Evolutionary conservation across 805 yeast genomes (phyloP), one percentile per base, ranked within the genome.

Genomic region (Wickerhamomyces queroliae): DNA sequence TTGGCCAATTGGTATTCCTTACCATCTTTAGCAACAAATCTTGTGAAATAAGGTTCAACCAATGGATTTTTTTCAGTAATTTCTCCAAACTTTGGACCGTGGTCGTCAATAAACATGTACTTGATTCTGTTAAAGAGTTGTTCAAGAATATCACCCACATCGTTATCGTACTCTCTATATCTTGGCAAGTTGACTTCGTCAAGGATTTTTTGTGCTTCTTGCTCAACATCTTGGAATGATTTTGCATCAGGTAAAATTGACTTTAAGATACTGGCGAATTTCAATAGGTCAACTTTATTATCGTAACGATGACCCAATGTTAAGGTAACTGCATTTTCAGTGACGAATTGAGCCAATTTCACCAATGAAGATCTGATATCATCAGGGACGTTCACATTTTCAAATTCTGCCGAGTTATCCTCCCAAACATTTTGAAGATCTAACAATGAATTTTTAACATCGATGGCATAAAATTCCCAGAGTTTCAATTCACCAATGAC

Each of bases 401-500:
- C 49, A n/a, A 53, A 43, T 23, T 44, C 38, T n/a, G 43, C 40
- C 6, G 54, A 57, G 10, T 43, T 34, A 12, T 33, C 16, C 11
- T 51, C 45, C 72, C 76, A 76, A 17, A 49, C 42, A 0, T 53
- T 39, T 42, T 64, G 59, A 10, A 81, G 48, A 5, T 62, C 61
- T 1, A 53, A 50, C 13, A 79, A 50, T 10, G 72, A 67, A 3
- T 50, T 50, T 6, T 53, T 46, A 31, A 77, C 80, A 56, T 88
- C 72, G 26, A 89, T 67, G 5, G 82, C 90, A 57, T 90, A 93
- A 59, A 63, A 91, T 60, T 91, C 89, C 99, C 99, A 91, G 39
- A 91, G 67, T 45, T 79, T 74, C 39, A 87, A 62, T 5, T 72
- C 66, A 20, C 74, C 78, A 21, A 89, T 52, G 0, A 88, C 96